Evolutionary conservation across 306 rosid species (phyloP).

Genomic region (Dalbergia cultrata): DNA sequence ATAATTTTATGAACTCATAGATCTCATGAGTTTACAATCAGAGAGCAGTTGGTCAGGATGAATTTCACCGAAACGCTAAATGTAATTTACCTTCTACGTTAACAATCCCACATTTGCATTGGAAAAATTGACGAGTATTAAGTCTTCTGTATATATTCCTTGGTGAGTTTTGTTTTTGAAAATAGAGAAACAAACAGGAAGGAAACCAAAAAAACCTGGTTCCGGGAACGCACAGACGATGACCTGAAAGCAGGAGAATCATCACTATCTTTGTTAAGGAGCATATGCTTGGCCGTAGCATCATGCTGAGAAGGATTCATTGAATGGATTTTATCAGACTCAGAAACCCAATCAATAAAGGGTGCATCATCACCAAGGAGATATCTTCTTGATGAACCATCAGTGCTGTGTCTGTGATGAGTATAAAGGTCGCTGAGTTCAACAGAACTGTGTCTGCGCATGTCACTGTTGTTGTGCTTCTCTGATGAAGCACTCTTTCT

Average conservation of each 20-base stretch:
- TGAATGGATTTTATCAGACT: constrained; percentile 43
- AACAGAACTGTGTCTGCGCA: constrained; percentile 62
- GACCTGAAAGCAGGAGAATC: constrained; percentile 42
- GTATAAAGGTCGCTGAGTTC: constrained; percentile 49
- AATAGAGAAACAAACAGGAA: not conserved
- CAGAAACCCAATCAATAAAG: constrained; percentile 63
- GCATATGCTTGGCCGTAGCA: constrained; percentile 8
- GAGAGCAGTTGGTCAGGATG: too few relatives aligned
- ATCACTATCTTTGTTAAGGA: constrained; percentile 25
- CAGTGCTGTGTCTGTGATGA: not conserved
- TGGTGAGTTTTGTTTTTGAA: too few relatives aligned
- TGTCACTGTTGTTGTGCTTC: constrained; percentile 28
- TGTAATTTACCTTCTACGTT: too few relatives aligned
- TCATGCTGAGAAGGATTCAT: constrained; percentile 39
- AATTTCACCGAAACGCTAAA: too few relatives aligned
- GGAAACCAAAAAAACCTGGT: constrained; percentile 58
- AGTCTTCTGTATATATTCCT: not conserved
- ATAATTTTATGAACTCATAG: too few relatives aligned
- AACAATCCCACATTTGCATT: not conserved
- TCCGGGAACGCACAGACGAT: constrained; percentile 55
- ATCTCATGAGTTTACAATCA: too few relatives aligned
- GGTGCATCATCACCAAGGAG: constrained; percentile 58
- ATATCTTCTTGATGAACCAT: constrained; percentile 56
- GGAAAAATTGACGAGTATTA: not conserved
- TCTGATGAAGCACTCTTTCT: not conserved